Base-by-base conservation (phyloP, 345 rosid species). In the Eucalyptus cloeziana region DNA sequence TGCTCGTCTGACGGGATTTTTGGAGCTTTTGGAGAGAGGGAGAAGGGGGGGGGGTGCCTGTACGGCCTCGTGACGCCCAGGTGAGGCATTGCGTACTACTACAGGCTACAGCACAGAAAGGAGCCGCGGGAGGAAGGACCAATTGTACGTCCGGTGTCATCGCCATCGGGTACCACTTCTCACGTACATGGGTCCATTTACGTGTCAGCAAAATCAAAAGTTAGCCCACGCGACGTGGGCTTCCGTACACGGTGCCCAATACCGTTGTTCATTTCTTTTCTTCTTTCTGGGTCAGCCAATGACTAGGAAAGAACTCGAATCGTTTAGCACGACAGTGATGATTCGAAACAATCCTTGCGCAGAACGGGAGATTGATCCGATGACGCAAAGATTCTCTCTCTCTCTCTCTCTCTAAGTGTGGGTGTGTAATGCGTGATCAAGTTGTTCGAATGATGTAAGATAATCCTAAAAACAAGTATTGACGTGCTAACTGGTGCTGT, bases 41-140 rank as follows among this genome's bases (percentile, higher is more conserved):
- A n/a, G n/a, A n/a, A n/a, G n/a, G n/a, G n/a, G n/a, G n/a, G 21
- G 4, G 5, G 40, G 19, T 2, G n/a, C 2, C 5, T 31, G 40
- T 16, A 31, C 33, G 33, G 43, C 9, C 1, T 15, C 8, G 19
- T 7, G 15, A n/a, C 37, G 40, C 16, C 4, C 40, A 37, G 22
- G 3, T 6, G 10, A 15, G 33, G 80, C 33, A 9, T 16, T 13
- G 43, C 7, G 40, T 33, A 69, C 44, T 69, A 17, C 40, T 37
- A 37, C 4, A 37, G 40, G 40, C 21, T 43, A 4, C 44, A 5
- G 56, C 22, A 17, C 56, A 52, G 24, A 16, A 33, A n/a, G 80
- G 43, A 33, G 80, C 43, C 43, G 19, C 76, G 0, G 21, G 12
- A 9, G 10, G 12, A 9, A 37, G 25, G 81, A 33, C 81, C 21